Conservation (phyloP, 306 rosid genomes). For the Malus sieversii region DNA sequence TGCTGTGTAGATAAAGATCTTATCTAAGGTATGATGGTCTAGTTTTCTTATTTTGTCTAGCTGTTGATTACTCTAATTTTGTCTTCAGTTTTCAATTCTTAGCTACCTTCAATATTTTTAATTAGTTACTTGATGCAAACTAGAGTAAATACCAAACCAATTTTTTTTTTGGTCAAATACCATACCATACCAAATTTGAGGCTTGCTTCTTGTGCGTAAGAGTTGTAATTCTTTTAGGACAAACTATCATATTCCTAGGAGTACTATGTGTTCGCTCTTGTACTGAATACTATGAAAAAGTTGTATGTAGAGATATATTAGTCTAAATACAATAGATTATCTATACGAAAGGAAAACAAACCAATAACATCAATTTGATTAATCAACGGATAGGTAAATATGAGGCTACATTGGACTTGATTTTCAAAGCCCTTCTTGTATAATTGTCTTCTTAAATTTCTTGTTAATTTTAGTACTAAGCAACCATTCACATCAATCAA, state of each 20-base stretch:
- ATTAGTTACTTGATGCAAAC: neutral
- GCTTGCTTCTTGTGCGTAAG: neutral
- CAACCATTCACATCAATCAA: too few species aligned
- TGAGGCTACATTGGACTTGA: neutral
- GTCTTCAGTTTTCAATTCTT: too few species aligned
- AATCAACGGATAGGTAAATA: neutral
- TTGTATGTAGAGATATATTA: too few species aligned
- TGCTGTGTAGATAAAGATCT: neutral
- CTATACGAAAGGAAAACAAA: too few species aligned
- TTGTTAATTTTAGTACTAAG: neutral
- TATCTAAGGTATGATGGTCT: neutral
- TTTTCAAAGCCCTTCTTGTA: neutral
- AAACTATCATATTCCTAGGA: too few species aligned
- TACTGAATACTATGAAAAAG: too few species aligned
- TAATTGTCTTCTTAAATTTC: too few species aligned
- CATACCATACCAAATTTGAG: neutral
- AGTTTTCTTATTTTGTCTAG: too few species aligned
- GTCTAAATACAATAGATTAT: too few species aligned
- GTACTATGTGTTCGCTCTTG: neutral
- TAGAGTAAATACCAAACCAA: neutral
- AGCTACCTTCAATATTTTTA: too few species aligned
- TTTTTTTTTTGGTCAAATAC: too few species aligned
- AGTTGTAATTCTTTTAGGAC: neutral
- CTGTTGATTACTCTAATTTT: too few species aligned
- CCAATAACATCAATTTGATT: neutral